phyloP scores from a whole-genome alignment of 306 rosid species.

The Ormosia semicastrata region DNA sequence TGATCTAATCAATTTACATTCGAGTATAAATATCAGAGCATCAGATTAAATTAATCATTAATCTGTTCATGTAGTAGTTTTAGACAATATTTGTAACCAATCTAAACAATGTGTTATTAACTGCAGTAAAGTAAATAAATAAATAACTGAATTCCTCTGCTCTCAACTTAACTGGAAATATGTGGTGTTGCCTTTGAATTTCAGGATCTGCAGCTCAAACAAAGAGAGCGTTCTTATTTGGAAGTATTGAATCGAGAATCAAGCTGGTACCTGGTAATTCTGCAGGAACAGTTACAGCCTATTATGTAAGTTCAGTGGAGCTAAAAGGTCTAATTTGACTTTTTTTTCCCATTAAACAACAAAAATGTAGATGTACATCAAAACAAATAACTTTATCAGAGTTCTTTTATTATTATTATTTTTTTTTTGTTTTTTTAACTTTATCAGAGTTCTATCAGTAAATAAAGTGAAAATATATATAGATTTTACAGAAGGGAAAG shows the following conservation, averaged over 20 bases:
- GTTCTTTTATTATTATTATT: not conserved
- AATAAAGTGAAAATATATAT: not conserved
- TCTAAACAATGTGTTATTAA: not conserved
- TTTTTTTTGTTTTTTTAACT: not conserved
- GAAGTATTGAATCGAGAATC: constrained; percentile 66
- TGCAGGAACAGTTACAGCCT: constrained; percentile 86
- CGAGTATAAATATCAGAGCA: not conserved
- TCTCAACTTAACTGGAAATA: not conserved
- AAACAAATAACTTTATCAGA: not conserved
- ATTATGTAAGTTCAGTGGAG: constrained; percentile 51
- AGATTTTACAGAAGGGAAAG: not conserved
- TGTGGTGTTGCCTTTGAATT: constrained; percentile 1
- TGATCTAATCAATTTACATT: not conserved
- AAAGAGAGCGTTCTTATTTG: constrained; percentile 68
- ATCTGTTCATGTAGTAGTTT: not conserved
- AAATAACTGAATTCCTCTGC: not conserved
- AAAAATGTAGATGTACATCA: not conserved
- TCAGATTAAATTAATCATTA: not conserved
- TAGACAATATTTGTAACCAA: not conserved
- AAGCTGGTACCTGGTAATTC: constrained; percentile 73
- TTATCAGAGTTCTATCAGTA: not conserved
- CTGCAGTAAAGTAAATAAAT: not conserved
- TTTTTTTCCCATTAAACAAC: not conserved
- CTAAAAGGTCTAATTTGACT: not conserved
- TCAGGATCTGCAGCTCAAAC: constrained; percentile 81